These are phyloP conservation scores for Colletotrichum sp. DNA, from an alignment of 2,329 filamentous ascomycete species.

Conservation along the genomic window DNA sequence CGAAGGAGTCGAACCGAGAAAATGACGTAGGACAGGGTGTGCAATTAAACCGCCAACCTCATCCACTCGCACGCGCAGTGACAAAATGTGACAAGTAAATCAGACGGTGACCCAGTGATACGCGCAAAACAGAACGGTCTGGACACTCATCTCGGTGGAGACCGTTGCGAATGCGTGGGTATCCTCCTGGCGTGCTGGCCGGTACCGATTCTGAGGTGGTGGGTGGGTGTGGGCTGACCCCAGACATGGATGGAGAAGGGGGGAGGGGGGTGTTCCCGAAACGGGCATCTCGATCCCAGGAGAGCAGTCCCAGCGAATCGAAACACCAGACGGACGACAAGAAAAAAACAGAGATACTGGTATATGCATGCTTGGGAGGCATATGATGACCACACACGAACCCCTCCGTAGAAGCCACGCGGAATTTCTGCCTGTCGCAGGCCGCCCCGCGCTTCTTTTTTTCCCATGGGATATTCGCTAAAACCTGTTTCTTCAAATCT, in stretches of 20 bases:
- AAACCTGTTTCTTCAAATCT: background rate
- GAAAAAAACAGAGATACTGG: background rate
- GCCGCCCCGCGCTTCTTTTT: background rate
- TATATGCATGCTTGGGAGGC: background rate
- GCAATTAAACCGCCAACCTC: background rate
- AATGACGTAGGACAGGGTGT: slow-evolving; percentile 2
- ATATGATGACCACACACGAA: background rate
- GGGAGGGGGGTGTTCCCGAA: background rate
- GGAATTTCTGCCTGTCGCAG: background rate
- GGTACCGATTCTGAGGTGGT: background rate
- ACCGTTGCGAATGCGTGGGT: background rate
- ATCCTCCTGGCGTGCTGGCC: background rate
- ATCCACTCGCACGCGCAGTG: background rate
- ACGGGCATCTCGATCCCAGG: slow-evolving; percentile 16
- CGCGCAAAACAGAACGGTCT: slow-evolving; percentile 8
- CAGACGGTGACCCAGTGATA: background rate
- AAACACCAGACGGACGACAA: background rate
- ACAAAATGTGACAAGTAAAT: background rate
- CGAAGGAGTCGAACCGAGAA: background rate
- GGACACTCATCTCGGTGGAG: background rate
- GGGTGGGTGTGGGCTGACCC: background rate
- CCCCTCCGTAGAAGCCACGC: background rate
- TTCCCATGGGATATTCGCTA: background rate
- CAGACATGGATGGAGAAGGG: background rate
- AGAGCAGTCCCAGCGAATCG: background rate